Evolutionary conservation across 768 basidiomycete genomes (phyloP).

Genomic region (Lentinula detonsa): DNA sequence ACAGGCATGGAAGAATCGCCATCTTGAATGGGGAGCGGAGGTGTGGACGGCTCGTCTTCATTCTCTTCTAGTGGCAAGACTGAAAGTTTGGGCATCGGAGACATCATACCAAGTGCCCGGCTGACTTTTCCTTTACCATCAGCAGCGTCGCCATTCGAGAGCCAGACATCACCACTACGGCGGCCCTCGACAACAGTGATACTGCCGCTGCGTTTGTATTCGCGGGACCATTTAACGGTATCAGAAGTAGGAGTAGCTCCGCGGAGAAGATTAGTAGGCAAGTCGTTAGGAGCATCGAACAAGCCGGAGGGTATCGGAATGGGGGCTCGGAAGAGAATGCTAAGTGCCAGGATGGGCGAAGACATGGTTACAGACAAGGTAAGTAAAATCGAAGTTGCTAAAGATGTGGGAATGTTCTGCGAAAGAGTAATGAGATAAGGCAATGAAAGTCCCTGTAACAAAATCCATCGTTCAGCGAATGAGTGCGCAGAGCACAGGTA

Average conservation of each 20-base stretch:
- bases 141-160: conserved; percentile 65
- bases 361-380: conserved; percentile 62
- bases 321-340: conserved; percentile 52
- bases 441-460: conserved; percentile 46
- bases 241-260: conserved; percentile 36
- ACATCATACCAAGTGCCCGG: conserved; percentile 58
- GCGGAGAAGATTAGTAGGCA: conserved; percentile 35
- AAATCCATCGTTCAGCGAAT: conserved; percentile 1
- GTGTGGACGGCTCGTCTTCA: conserved; percentile 39
- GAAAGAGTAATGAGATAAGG: conserved; percentile 52
- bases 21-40: conserved; percentile 57
- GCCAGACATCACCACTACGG: conserved; percentile 71
- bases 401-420: conserved; percentile 30
- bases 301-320: conserved; percentile 63
- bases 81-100: conserved; percentile 59
- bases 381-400: conserved; percentile 42
- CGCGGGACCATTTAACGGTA: conserved; percentile 39
- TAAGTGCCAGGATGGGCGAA: conserved; percentile 59
- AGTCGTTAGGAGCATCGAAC: conserved; percentile 45
- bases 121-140: conserved; percentile 58
- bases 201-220: conserved; percentile 58
- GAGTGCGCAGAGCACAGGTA: neutral
- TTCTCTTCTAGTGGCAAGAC: conserved; percentile 55
- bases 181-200: conserved; percentile 60
- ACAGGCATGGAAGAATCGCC: conserved; percentile 40